A percentile compares a stretch with the other conserved stretches of the same genome.
Evolutionary conservation across 2,329 filamentous ascomycete species (phyloP).

Genomic region (Aureobasidium uvarum): DNA sequence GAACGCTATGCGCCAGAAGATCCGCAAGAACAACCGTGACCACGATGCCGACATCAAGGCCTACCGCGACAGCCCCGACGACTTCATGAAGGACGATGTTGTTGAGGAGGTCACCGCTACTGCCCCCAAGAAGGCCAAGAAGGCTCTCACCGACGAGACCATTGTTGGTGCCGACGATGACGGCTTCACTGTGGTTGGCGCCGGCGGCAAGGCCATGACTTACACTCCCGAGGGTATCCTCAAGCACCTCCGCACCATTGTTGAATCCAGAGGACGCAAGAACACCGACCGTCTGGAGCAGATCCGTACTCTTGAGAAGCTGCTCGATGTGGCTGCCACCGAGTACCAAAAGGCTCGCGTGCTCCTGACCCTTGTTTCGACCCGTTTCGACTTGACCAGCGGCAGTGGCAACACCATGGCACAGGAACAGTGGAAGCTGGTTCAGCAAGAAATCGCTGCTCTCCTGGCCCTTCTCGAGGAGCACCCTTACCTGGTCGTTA

Average conservation of each 20-base stretch:
- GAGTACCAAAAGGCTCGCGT: slow-evolving; percentile 95
- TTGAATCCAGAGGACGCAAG: slow-evolving; percentile 97
- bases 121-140: slow-evolving; percentile 52
- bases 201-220: slow-evolving; percentile 81
- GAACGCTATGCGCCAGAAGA: slow-evolving; percentile 96
- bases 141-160: slow-evolving; percentile 52
- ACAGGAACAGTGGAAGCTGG: slow-evolving; percentile 94
- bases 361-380: slow-evolving; percentile 85
- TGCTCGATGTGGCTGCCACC: slow-evolving; percentile 80
- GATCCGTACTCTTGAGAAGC: slow-evolving; percentile 96
- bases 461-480: slow-evolving; percentile 77
- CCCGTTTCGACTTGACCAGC: slow-evolving; percentile 87
- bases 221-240: slow-evolving; percentile 98
- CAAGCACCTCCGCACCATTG: slow-evolving; percentile 88
- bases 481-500: slow-evolving; percentile 76
- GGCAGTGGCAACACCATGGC: slow-evolving; percentile 81
- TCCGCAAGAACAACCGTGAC: slow-evolving; percentile 98
- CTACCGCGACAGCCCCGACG: slow-evolving; percentile 81
- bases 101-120: slow-evolving; percentile 63
- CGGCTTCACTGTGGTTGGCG: slow-evolving; percentile 84
- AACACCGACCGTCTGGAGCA: slow-evolving; percentile 95
- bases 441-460: slow-evolving; percentile 77
- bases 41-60: slow-evolving; percentile 83
- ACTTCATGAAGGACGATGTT: slow-evolving; percentile 80
- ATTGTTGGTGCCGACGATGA: slow-evolving; percentile 66